Base-by-base conservation (phyloP, 1,284 basidiomycete species). In the Filobasidium uniguttulatum region DNA sequence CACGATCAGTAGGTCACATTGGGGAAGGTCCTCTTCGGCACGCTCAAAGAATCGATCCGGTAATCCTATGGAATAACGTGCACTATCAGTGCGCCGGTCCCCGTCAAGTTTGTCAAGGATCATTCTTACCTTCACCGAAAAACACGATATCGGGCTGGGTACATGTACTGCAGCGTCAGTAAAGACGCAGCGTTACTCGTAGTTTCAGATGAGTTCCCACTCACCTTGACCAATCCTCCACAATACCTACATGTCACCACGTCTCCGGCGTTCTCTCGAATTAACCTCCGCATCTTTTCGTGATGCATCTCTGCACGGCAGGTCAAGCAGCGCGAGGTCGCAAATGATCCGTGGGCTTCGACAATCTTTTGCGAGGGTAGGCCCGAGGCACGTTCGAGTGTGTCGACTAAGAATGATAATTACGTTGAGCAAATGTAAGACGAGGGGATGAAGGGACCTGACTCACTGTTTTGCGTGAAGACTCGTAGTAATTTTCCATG, bases 341-440 rank as follows among this genome's bases (percentile, higher is more conserved):
- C 85, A 58, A 91, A 91, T 59, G 82, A 87, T 1, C 90, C 93
- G 62, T 98, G 93, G 0, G 94, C 94, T 69, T 97, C 93, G 30
- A 97, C 76, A 53, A 98, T 81, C 58, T 77, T 77, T 20, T 78
- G 68, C 0, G 69, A 72, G 0, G 84, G 79, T 0, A 97, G 75
- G 6, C 87, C 87, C 0, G 89, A 84, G 1, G 81, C 75, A 3
- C 85, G 77, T 64, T 97, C 93, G 17, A 98, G 77, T 0, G 88
- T 94, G 65, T 97, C 93, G 51, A 96, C 90, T 50, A 25, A 5
- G 33, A 3, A 19, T n/a, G 31, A 33, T n/a, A n/a, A 10, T 48
- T 66, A 62, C 50, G 63, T 62, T 12, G 61, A 59, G 35, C 17
- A 30, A n/a, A 25, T 23, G 28, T 20, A 9, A 10, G 17, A 22